Percentiles rank a stretch among this genome's conserved stretches.
phyloP scores from a whole-genome alignment of 2,329 filamentous ascomycete genomes.

The Zymoseptoria pseudotritici region DNA sequence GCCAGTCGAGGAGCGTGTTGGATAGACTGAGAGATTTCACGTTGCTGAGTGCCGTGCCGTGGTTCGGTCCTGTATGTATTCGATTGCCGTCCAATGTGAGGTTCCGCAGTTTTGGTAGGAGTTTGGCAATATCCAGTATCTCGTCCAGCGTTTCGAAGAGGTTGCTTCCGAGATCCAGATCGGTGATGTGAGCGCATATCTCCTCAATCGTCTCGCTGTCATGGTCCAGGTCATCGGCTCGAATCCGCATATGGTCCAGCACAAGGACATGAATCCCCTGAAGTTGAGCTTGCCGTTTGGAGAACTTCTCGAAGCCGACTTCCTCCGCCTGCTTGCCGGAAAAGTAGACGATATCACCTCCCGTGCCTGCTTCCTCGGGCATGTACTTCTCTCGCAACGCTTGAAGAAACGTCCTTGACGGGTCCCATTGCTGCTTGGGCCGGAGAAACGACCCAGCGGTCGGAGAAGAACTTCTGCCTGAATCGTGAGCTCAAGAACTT shows the following conservation, averaged over 20 bases:
- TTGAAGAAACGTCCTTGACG: constrained; percentile 64
- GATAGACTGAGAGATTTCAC: constrained; percentile 39
- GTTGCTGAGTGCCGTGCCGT: not conserved
- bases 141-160: constrained; percentile 62
- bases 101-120: constrained; percentile 55
- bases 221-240: constrained; percentile 9
- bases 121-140: constrained; percentile 62
- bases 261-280: constrained; percentile 73
- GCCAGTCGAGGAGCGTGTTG: constrained; percentile 37
- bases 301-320: constrained; percentile 90
- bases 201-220: constrained; percentile 44
- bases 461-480: constrained; percentile 55
- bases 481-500: constrained; percentile 21
- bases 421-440: constrained; percentile 62
- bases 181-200: constrained; percentile 53
- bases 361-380: constrained; percentile 30
- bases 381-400: constrained; percentile 82
- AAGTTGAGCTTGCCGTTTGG: constrained; percentile 67
- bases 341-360: constrained; percentile 57
- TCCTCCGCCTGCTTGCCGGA: constrained; percentile 81
- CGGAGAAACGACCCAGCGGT: constrained; percentile 83
- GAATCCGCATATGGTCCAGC: constrained; percentile 67
- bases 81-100: constrained; percentile 55
- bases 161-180: constrained; percentile 81
- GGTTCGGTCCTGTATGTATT: constrained; percentile 32